phyloP scores from a whole-genome alignment of 306 rosid genomes.

The Cucurbita maxima region DNA sequence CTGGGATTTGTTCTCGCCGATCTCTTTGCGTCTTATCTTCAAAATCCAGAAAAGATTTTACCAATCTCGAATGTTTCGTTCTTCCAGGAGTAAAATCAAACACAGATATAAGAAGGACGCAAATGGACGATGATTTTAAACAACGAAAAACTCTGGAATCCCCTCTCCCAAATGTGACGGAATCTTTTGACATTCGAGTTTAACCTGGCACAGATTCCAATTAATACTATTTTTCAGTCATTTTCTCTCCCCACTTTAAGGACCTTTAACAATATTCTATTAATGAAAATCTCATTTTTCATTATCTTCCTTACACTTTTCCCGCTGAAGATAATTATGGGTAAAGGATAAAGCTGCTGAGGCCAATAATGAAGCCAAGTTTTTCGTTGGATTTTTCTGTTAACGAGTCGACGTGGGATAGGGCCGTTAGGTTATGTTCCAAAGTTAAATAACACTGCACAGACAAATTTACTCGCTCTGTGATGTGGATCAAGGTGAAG shows the following conservation, averaged over 20 bases:
- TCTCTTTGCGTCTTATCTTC: slow-evolving; percentile 2
- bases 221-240: not conserved
- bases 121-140: not conserved
- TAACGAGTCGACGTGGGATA: not conserved
- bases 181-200: slow-evolving; percentile 4
- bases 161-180: slow-evolving; percentile 16
- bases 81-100: not conserved
- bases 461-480: not conserved
- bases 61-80: not conserved
- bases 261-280: slow-evolving; percentile 6
- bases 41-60: slow-evolving; percentile 9
- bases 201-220: slow-evolving; percentile 24
- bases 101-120: not conserved
- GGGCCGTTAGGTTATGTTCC: not conserved
- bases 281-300: not conserved
- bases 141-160: not conserved
- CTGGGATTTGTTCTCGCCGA: not conserved
- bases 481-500: not conserved
- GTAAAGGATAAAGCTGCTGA: not conserved
- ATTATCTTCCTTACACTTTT: not conserved
- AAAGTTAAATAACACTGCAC: not conserved
- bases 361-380: slow-evolving; percentile 8
- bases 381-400: slow-evolving; percentile 2
- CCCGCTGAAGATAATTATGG: slow-evolving; percentile 3
- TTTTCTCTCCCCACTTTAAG: not conserved